Base-by-base conservation (phyloP, 345 rosid genomes). In the Aurinia saxatilis region DNA sequence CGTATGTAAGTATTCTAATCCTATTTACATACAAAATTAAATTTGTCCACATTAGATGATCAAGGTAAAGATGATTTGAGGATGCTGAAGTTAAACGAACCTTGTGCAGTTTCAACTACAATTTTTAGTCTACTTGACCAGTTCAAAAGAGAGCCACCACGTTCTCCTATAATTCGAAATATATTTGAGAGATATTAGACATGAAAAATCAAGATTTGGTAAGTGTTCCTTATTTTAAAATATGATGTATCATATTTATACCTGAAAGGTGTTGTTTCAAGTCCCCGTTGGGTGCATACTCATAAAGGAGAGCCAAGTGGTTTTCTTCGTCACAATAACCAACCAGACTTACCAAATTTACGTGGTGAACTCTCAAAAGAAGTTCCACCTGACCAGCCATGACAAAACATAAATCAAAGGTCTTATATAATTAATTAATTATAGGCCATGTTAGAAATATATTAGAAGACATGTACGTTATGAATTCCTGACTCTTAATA, bases 31-130 rank as follows among this genome's bases (percentile, higher is more conserved):
- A 31, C 72, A 42, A 50, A 52, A 6, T 17, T 1, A 11, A 1
- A 59, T 54, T 58, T 2, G 1, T 17, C 3, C 52, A 11, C 21
- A 12, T 53, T 21, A 34, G 10, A 21, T 1, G 0, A 33, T 13
- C 4, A 2, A 29, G 21, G n/a, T 18, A 5, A 55, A 66, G 31
- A 8, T 33, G n/a, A 48, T 11, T 4, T 4, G 8, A 2, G 10
- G 14, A 23, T 23, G 2, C 21, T 21, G 9, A 0, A 7, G 10
- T 2, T 8, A 2, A 7, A 25, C 13, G 15, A 11, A 77, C 81
- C 85, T 75, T 70, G 71, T 37, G 82, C 85, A 16, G 79, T 77
- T 6, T 78, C 80, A 3, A 54, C 30, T 4, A 65, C 77, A 11
- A 78, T 75, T 18, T 53, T 57, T 8, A 81, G 71, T 41, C 80